Conservation (phyloP, 257 asterid genomes). For the Euphrasia confusa region DNA sequence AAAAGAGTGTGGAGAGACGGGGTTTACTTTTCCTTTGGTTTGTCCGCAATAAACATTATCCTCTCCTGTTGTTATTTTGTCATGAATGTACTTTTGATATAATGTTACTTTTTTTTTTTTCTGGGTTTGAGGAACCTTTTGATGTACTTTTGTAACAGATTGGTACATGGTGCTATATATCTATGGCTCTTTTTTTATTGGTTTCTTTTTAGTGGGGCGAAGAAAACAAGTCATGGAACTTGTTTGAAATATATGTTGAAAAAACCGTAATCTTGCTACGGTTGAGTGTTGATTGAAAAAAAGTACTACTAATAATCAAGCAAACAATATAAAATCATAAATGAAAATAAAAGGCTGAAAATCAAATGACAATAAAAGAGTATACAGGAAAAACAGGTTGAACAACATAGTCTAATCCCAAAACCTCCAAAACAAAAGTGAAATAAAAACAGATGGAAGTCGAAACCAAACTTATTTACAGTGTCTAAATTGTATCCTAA, state of each 20-base stretch:
- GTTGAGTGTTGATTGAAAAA: too few relatives aligned
- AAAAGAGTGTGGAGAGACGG: slow-evolving; percentile 22
- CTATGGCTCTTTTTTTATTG: not conserved
- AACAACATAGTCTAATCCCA: not conserved
- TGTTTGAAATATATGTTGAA: too few relatives aligned
- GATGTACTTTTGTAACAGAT: slow-evolving; percentile 29
- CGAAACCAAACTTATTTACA: slow-evolving; percentile 27
- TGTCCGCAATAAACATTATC: slow-evolving; percentile 31
- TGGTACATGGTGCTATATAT: slow-evolving; percentile 24
- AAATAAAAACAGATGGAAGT: not conserved
- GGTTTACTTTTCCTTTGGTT: slow-evolving; percentile 7
- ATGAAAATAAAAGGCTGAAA: too few relatives aligned
- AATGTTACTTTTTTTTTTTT: slow-evolving; percentile 26
- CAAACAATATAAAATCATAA: too few relatives aligned
- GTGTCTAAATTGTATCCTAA: not conserved
- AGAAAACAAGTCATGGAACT: too few relatives aligned
- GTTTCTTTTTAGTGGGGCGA: too few relatives aligned
- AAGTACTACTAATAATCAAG: too few relatives aligned
- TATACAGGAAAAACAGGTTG: not conserved
- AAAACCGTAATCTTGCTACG: too few relatives aligned
- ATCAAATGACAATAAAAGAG: not conserved
- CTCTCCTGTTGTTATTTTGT: slow-evolving; percentile 23
- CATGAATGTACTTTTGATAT: slow-evolving; percentile 29
- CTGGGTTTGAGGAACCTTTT: slow-evolving; percentile 16
- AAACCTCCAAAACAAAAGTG: not conserved